These are phyloP conservation scores for Phytophthora constricta DNA, from an alignment of 352 stramenopile species.

Conservation along the genomic window DNA sequence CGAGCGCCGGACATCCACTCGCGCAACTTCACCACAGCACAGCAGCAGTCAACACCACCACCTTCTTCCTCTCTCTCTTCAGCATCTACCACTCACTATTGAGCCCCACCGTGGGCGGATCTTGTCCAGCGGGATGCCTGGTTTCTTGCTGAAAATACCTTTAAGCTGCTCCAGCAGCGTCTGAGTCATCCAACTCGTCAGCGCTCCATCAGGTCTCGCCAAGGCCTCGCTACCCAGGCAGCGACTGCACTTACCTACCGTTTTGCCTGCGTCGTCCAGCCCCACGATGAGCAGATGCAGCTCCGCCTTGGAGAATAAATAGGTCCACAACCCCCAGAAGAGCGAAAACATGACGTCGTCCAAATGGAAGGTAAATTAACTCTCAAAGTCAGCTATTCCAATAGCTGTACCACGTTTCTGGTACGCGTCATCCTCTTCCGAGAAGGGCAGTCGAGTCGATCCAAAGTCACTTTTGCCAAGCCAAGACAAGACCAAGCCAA, in stretches of 20 bases:
- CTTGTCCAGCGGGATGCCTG: constrained; percentile 89
- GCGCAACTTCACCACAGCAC: constrained; percentile 53
- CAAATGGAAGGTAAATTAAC: too few species aligned
- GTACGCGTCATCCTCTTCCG: background rate
- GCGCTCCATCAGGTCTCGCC: background rate
- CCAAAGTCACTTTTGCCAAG: constrained; percentile 14
- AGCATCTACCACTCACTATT: constrained; percentile 66
- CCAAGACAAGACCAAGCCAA: constrained; percentile 11
- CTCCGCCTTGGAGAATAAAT: constrained; percentile 89
- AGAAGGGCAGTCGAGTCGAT: background rate
- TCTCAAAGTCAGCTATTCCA: too few species aligned
- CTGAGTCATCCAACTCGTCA: constrained; percentile 24
- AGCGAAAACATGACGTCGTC: constrained; percentile 83
- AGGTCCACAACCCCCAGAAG: constrained; percentile 80
- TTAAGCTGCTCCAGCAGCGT: constrained; percentile 93
- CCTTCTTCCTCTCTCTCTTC: background rate
- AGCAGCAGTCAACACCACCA: background rate
- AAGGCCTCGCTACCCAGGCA: background rate
- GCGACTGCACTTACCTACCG: constrained; percentile 82
- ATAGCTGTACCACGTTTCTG: constrained; percentile 15
- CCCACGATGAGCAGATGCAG: constrained; percentile 93
- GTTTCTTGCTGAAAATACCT: constrained; percentile 89
- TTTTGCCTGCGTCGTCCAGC: constrained; percentile 93
- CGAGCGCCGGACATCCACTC: constrained; percentile 84
- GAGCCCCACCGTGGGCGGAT: constrained; percentile 92